Conservation (phyloP, 2,329 filamentous ascomycete species). For the Monosporascus sp. region DNA sequence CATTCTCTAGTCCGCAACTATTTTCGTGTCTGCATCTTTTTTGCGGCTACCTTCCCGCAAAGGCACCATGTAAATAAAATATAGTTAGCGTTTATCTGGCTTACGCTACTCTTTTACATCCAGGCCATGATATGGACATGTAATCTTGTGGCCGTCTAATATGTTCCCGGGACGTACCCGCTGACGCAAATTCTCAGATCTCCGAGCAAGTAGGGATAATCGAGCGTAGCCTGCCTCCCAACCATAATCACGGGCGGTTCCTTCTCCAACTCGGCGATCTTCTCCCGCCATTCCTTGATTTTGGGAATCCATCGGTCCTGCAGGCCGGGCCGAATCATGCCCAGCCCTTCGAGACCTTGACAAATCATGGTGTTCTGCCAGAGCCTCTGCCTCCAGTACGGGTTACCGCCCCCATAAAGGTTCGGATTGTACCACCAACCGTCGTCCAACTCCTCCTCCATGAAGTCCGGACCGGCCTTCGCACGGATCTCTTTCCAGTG, state of each 20-base stretch:
- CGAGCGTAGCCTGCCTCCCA: slow-evolving; percentile 3
- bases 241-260: slow-evolving; percentile 2
- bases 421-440: background rate
- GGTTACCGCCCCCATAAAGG: background rate
- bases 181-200: slow-evolving; percentile 7
- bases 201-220: slow-evolving; percentile 11
- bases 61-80: too few species aligned
- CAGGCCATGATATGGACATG: too few species aligned
- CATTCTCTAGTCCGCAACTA: too few species aligned
- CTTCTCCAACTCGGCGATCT: slow-evolving; percentile 6
- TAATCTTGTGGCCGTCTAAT: background rate
- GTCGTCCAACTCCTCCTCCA: background rate
- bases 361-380: slow-evolving; percentile 11
- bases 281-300: slow-evolving; percentile 8
- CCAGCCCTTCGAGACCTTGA: slow-evolving; percentile 10
- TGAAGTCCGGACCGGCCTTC: slow-evolving; percentile 2
- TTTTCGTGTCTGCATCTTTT: too few species aligned
- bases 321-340: slow-evolving; percentile 5
- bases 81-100: too few species aligned
- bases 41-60: too few species aligned
- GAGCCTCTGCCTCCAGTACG: slow-evolving; percentile 3
- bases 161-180: background rate
- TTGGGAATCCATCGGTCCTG: slow-evolving; percentile 5
- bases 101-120: too few species aligned
- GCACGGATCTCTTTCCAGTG: slow-evolving; percentile 5